Evolutionary conservation across 1,139 yeast genomes (phyloP), one percentile per base, ranked within the genome.

Genomic region (Suhomyces kunorum): DNA sequence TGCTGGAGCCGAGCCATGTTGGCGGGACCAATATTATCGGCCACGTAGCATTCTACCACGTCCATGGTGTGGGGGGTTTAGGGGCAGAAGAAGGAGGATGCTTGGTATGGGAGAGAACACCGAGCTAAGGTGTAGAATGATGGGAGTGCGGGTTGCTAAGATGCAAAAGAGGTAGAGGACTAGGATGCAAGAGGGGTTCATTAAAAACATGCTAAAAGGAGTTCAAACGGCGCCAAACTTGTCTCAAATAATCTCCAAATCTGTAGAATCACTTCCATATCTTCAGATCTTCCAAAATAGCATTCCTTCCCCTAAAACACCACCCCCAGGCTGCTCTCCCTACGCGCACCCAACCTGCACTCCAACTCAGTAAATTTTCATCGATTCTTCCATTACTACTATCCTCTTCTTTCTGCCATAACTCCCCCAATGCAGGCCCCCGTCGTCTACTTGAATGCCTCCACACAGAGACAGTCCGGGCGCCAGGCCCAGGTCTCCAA

Each of bases 401-500:
- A n/a, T 19, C 36, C 17, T 13, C 23, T 20, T 30, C 25, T 18
- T 20, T 18, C 25, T 20, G 9, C 27, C 12, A 17, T 15, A 29
- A 29, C 34, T 38, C 15, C 32, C 35, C 39, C 40, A 46, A 72
- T 72, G 77, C 77, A 72, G 58, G 78, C 78, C 17, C 78, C 78
- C 35, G 77, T 72, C 40, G 76, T 72, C 34, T 72, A 72, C 53
- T 63, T 72, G 65, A 72, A 89, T 69, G 87, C 98, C 33, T 81
- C 88, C 42, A 85, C 90, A 48, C 95, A 89, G 63, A 84, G 98
- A 63, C 96, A 94, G 59, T 83, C 90, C 29, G 98, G 98, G 36
- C 89, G 98, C 54, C 92, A 90, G 64, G 98, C 99, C 2, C 99
- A 94, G 68, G 77, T 87, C 45, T 87, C 96, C 47, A 94, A 94